Evolutionary conservation across 2,329 filamentous ascomycete species (phyloP).

Genomic region (Diaporthe ilicicola): DNA sequence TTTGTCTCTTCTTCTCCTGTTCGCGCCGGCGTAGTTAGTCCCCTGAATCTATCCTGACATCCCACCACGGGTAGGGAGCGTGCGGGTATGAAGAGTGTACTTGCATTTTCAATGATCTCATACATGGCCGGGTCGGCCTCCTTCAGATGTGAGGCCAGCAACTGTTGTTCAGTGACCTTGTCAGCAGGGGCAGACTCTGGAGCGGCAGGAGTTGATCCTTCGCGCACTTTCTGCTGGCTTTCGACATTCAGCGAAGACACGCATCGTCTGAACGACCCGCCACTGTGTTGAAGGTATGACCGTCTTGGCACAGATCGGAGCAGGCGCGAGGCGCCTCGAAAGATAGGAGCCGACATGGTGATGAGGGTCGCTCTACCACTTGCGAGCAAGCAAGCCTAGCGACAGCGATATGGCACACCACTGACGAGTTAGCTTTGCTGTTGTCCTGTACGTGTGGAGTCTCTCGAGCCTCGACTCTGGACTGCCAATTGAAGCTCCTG

Average conservation of each 20-base stretch:
- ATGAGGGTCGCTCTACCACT: conserved; percentile 16
- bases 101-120: conserved; percentile 89
- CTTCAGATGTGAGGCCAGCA: conserved; percentile 81
- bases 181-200: conserved; percentile 30
- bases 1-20: conserved; percentile 94
- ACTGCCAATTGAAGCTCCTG: conserved; percentile 31
- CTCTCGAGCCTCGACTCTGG: not conserved
- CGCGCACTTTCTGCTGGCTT: conserved; percentile 66
- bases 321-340: conserved; percentile 59
- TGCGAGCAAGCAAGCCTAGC: conserved; percentile 26
- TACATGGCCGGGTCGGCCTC: conserved; percentile 88
- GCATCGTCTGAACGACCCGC: conserved; percentile 42
- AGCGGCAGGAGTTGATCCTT: conserved; percentile 32
- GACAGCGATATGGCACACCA: conserved; percentile 15
- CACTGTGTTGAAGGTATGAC: conserved; percentile 41
- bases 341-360: conserved; percentile 56
- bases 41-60: not conserved
- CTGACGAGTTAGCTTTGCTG: conserved; percentile 19
- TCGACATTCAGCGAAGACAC: conserved; percentile 60
- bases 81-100: conserved; percentile 27
- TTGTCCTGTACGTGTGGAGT: not conserved
- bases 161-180: conserved; percentile 55
- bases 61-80: not conserved
- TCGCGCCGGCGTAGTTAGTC: conserved; percentile 21
- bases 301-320: conserved; percentile 50